Base-by-base conservation (phyloP, 306 rosid genomes). In the Pyrus bretschneideri region DNA sequence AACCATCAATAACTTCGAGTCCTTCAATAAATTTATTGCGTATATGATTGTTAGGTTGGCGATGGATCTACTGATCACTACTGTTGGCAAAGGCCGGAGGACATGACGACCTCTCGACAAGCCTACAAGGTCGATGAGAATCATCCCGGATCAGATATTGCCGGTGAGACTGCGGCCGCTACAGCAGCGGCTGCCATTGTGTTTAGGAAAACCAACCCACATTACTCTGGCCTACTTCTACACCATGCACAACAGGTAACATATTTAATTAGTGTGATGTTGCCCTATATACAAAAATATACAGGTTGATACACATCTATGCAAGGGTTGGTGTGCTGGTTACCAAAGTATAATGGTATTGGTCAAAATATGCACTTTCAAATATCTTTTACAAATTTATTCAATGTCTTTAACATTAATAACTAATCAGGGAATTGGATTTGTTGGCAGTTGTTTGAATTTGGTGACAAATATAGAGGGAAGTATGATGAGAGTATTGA, bases 61-160 rank as follows among this genome's bases (percentile, higher is more conserved):
- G 97, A 93, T 4, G 98, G 97, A 2, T 69, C 69, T n/a, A 88
- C 93, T 0, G 98, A 91, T 75, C 98, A 93, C 84, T 93, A 89
- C 62, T 93, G 98, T 71, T 93, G 98, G 98, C 97, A 93, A 78
- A 83, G 98, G 66, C 90, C 98, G 21, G 96, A 93, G 75, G 98
- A 93, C 62, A 93, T 91, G 97, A 88, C 92, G 0, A 93, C 98
- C 0, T 88, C 98, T 0, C 91, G 98, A 6, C 88, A 74, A 63
- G 93, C 97, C 52, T 91, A 83, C 69, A 89, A 81, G 84, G 70
- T 93, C 4, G 92, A 93, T 22, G 79, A 52, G 35, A 71, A 82
- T 55, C 84, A 86, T 30, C 93, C 96, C 4, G 98, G 98, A 8
- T 91, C 98, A 0, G 98, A 93, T 23, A 69, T 88, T 0, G 96